Base-by-base conservation (phyloP, 805 yeast species). In the Blastobotrys chiropterorum region DNA sequence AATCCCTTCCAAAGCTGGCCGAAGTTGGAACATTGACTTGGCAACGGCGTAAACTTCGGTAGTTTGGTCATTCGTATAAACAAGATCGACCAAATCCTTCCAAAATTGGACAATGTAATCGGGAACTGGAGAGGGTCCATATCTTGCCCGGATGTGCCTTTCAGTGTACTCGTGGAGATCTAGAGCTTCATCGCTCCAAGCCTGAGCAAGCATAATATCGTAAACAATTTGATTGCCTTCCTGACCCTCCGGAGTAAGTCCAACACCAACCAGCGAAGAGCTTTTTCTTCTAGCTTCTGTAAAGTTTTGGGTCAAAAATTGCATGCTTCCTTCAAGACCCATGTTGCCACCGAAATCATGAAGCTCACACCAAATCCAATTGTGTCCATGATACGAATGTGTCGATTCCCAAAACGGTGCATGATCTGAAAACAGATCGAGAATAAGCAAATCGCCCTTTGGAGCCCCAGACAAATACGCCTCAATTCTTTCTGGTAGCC, bases 351-450 rank as follows among this genome's bases (percentile, higher is more conserved):
- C 56, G 22, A 38, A 53, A 38, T 46, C 51, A 50, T 53, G 56
- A n/a, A 53, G 49, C 50, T 53, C 51, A 26, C 56, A 53, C 56
- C 56, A 53, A 15, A 53, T 43, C 56, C 56, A 53, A 46, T 53
- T 45, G 44, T 53, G 56, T 16, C 56, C 56, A 22, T 38, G 46
- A 38, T 53, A 53, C 4, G 53, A 50, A 39, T 40, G 39, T 6
- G 51, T 50, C 31, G 26, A 40, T 15, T 50, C 46, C 52, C 52
- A 53, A 15, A 26, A 45, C 11, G 56, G 56, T 17, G 44, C 47
- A 22, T 17, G 45, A n/a, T 53, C 56, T 4, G 56, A 50, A 42
- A 43, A 53, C 34, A 53, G 34, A 21, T 53, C 56, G 8, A 53
- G 45, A 14, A 53, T 17, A n/a, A 53, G 46, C 38, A 50, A 13